A percentile compares a stretch with the other conserved stretches of the same genome.
These are phyloP conservation scores for Porcisia deanei DNA, from an alignment of 208 protist genomes.

Conservation along the genomic window DNA sequence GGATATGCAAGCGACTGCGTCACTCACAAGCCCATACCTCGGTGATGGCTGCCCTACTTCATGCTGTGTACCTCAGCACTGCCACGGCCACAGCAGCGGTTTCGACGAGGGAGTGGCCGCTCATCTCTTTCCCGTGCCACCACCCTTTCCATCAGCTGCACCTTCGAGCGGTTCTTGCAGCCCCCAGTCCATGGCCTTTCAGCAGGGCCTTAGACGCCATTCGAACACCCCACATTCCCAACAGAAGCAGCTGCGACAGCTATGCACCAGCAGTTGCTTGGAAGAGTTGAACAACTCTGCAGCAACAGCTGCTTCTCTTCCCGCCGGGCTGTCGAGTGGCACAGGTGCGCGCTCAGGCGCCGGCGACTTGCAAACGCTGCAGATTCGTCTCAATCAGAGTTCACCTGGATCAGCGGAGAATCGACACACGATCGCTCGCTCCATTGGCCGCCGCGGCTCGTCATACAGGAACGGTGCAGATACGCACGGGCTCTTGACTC, in stretches of 20 bases:
- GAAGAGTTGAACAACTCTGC: not conserved
- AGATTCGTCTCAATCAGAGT: too few relatives aligned
- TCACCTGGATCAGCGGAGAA: not conserved
- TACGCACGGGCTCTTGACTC: not conserved
- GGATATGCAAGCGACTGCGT: not conserved
- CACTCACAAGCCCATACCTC: not conserved
- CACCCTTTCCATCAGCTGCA: not conserved
- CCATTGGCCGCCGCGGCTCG: not conserved
- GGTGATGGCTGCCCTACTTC: not conserved
- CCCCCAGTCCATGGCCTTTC: not conserved
- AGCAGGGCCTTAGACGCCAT: not conserved
- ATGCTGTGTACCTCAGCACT: not conserved
- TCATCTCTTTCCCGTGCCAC: not conserved
- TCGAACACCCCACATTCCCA: not conserved
- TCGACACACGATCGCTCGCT: not conserved
- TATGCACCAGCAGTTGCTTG: not conserved
- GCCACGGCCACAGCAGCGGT: not conserved
- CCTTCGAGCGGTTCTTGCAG: not conserved
- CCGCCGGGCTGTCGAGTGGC: not conserved
- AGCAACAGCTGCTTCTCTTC: not conserved
- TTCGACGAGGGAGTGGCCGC: not conserved
- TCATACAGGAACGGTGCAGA: not conserved
- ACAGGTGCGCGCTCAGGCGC: not conserved
- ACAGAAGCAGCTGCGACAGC: constrained; percentile 1
- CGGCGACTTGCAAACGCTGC: not conserved